These are phyloP conservation scores for Acer negundo DNA, from an alignment of 345 rosid species.

Conservation along the genomic window DNA sequence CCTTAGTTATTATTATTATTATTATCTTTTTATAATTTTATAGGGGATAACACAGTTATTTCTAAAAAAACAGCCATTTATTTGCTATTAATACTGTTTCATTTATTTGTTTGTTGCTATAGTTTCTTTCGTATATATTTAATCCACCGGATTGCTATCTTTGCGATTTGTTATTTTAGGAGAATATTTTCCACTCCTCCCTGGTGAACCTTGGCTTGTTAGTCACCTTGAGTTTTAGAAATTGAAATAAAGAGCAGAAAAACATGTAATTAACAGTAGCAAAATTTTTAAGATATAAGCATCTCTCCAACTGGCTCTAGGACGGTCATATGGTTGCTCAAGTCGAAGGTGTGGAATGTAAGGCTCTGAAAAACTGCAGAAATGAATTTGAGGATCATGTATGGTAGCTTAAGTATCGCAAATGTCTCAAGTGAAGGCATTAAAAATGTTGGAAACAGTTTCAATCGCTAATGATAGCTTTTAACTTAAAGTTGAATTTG, in stretches of 20 bases:
- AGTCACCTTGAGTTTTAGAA: too few relatives aligned
- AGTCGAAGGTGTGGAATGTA: not conserved
- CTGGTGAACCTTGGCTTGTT: not conserved
- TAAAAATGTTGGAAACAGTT: not conserved
- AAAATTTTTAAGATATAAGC: not conserved
- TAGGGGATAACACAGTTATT: not conserved
- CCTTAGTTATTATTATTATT: too few relatives aligned
- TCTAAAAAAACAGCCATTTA: not conserved
- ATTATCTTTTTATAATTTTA: too few relatives aligned
- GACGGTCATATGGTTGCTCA: not conserved
- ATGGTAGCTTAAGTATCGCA: not conserved
- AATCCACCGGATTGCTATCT: not conserved
- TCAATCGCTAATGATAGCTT: not conserved
- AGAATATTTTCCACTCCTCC: not conserved
- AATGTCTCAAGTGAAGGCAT: not conserved
- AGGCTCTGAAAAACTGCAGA: not conserved
- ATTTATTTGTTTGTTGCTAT: too few relatives aligned
- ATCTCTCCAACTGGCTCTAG: not conserved
- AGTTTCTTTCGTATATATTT: not conserved
- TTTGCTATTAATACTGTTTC: conserved; percentile 23
- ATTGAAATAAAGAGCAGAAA: too few relatives aligned
- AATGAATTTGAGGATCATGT: too few relatives aligned
- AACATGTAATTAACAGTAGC: too few relatives aligned
- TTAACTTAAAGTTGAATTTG: not conserved
- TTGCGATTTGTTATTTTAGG: not conserved